These are phyloP conservation scores for Artemisia argyi DNA, from an alignment of 129 eudicot species.

Conservation along the genomic window DNA sequence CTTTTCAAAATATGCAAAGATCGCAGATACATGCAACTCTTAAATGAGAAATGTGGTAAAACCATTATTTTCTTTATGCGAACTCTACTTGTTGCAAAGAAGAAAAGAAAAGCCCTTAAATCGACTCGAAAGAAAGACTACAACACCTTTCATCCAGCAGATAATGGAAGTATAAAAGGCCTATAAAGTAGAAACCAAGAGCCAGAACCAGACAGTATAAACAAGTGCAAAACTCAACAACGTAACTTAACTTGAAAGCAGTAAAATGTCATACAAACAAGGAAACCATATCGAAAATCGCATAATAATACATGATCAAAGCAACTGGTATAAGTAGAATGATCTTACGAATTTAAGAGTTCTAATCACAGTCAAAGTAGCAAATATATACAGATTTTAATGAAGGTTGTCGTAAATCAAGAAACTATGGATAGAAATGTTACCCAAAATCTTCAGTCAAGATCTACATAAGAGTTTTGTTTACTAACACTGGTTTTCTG, in stretches of 20 bases:
- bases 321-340: neutral
- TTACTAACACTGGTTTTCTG: neutral
- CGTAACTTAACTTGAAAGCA: neutral
- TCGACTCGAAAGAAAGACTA: neutral
- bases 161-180: neutral
- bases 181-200: neutral
- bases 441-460: conserved; percentile 15
- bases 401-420: neutral
- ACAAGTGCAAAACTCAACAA: neutral
- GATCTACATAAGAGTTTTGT: neutral
- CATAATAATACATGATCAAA: neutral
- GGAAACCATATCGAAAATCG: neutral
- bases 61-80: neutral
- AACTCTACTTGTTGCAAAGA: neutral
- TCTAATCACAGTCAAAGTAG: conserved; percentile 4
- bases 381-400: conserved; percentile 1
- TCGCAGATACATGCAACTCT: neutral
- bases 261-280: neutral
- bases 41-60: too few relatives aligned
- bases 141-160: neutral
- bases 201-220: neutral
- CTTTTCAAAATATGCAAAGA: neutral
- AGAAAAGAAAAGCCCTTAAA: neutral
- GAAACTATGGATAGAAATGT: conserved; percentile 7
- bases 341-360: neutral